Percentiles rank a stretch among this genome's conserved stretches.
phyloP scores from a whole-genome alignment of 192 early-diverging fungal species.

The Gamsiella multidivaricata region DNA sequence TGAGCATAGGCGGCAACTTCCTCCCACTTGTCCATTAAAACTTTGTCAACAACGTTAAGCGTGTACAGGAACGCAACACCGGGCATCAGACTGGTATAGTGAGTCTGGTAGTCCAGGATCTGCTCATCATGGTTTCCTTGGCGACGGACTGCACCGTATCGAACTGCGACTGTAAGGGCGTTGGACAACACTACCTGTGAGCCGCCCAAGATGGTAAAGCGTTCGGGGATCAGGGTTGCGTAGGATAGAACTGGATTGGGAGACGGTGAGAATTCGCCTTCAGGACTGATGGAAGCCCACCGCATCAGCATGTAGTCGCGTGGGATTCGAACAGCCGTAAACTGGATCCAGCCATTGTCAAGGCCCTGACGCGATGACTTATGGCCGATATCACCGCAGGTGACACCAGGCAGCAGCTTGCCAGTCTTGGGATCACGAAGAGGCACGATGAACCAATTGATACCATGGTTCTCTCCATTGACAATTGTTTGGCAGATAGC shows the following conservation, averaged over 20 bases:
- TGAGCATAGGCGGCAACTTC: conserved; percentile 49
- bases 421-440: conserved; percentile 62
- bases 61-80: conserved; percentile 62
- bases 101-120: conserved; percentile 72
- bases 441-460: conserved; percentile 74
- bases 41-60: conserved; percentile 33
- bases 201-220: conserved; percentile 57
- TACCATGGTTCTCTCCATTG: conserved; percentile 62
- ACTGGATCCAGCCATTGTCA: conserved; percentile 77
- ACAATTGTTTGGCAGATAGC: conserved; percentile 67
- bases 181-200: conserved; percentile 51
- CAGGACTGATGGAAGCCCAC: conserved; percentile 60
- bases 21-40: conserved; percentile 31
- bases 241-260: conserved; percentile 65
- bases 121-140: conserved; percentile 69
- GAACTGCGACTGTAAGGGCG: conserved; percentile 64
- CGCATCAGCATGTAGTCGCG: conserved; percentile 63
- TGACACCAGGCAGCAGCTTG: conserved; percentile 59
- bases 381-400: conserved; percentile 66
- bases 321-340: conserved; percentile 61
- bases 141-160: conserved; percentile 70
- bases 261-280: conserved; percentile 61
- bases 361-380: conserved; percentile 67
- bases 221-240: conserved; percentile 69
- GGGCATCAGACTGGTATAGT: conserved; percentile 65